Evolutionary conservation across 2,329 filamentous ascomycete genomes (phyloP).

Genomic region (Aspergillus pseudotamarii): DNA sequence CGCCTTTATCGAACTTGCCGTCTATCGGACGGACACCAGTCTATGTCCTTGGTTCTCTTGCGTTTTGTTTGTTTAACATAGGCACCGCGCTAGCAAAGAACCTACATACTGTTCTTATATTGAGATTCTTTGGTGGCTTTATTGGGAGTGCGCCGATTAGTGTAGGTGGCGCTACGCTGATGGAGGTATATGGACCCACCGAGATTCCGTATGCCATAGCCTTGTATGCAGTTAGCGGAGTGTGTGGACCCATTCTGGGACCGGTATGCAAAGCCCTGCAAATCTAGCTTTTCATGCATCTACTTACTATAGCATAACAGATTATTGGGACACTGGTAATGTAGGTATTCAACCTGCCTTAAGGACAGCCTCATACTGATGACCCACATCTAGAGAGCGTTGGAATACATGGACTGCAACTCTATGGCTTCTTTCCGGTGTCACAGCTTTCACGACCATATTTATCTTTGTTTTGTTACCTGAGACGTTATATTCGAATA

Average conservation of each 20-base stretch:
- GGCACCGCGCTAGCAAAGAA: conserved; percentile 16
- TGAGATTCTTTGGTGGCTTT: conserved; percentile 12
- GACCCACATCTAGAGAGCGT: not conserved
- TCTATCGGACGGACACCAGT: conserved; percentile 16
- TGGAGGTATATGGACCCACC: conserved; percentile 8
- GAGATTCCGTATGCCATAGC: conserved; percentile 10
- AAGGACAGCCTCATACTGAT: not conserved
- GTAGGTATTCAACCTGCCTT: not conserved
- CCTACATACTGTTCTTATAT: conserved; percentile 13
- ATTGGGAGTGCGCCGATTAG: conserved; percentile 9
- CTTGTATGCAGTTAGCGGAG: conserved; percentile 12
- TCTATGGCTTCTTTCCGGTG: conserved; percentile 5
- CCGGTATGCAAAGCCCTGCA: not conserved
- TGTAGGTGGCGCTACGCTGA: conserved; percentile 10
- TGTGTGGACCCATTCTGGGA: conserved; percentile 11
- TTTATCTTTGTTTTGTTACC: conserved; percentile 9
- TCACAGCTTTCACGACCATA: conserved; percentile 5
- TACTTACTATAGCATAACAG: not conserved
- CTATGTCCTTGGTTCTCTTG: conserved; percentile 14
- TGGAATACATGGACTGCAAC: conserved; percentile 11
- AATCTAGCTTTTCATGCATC: not conserved
- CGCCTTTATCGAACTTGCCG: conserved; percentile 15
- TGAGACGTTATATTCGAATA: conserved; percentile 15
- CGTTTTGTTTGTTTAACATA: conserved; percentile 19
- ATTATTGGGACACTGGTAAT: conserved; percentile 14